phyloP scores from a whole-genome alignment of 2,329 filamentous ascomycete genomes.

The Aaosphaeria arxii region DNA sequence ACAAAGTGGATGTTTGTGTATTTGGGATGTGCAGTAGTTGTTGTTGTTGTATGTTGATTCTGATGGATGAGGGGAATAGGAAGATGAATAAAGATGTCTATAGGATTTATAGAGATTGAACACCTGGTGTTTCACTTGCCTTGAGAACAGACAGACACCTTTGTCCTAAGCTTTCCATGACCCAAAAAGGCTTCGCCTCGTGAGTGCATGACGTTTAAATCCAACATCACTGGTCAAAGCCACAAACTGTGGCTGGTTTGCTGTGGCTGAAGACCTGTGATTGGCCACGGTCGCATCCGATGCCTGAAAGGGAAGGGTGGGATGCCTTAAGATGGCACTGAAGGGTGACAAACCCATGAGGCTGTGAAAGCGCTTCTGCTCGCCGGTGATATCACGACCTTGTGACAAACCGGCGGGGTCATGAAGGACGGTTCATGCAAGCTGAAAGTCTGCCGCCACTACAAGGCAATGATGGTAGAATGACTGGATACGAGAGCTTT shows the following conservation, averaged over 20 bases:
- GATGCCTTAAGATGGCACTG: slow-evolving; percentile 6
- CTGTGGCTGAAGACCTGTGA: slow-evolving; percentile 10
- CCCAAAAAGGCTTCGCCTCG: slow-evolving; percentile 4
- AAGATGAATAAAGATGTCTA: not conserved
- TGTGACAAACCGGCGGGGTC: slow-evolving; percentile 7
- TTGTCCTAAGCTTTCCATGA: not conserved
- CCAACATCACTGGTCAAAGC: not conserved
- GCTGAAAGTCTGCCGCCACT: slow-evolving; percentile 13
- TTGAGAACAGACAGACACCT: slow-evolving; percentile 6
- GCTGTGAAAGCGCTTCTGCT: not conserved
- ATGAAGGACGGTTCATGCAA: slow-evolving; percentile 8
- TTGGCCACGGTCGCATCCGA: slow-evolving; percentile 12
- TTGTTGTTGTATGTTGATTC: not conserved
- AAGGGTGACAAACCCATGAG: not conserved
- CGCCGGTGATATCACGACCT: not conserved
- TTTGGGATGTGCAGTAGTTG: not conserved
- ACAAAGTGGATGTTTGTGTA: too few relatives aligned
- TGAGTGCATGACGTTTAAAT: not conserved
- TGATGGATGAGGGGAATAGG: slow-evolving; percentile 1
- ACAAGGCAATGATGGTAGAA: slow-evolving; percentile 9
- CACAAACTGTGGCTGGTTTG: not conserved
- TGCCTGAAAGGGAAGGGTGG: slow-evolving; percentile 5
- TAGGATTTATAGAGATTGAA: slow-evolving; percentile 2
- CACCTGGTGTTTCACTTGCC: slow-evolving; percentile 7
- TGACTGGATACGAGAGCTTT: not conserved